Conservation (phyloP, 257 asterid genomes). For the Ballota nigra region DNA sequence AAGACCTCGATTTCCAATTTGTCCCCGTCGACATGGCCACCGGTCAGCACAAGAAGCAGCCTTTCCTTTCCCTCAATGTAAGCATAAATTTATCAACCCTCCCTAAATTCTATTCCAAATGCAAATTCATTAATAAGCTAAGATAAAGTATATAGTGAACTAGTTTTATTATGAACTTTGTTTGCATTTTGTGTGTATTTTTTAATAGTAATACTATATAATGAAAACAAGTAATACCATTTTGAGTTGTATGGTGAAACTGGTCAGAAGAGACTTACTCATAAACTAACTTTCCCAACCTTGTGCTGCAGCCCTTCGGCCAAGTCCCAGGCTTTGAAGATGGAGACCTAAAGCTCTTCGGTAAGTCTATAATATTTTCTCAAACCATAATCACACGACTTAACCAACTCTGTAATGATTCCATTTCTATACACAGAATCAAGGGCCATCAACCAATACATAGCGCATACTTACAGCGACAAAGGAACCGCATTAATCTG, state of each 20-base stretch:
- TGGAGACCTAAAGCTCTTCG: slow-evolving; percentile 47
- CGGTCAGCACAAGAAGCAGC: slow-evolving; percentile 42
- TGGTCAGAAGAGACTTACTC: no score
- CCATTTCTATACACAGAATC: slow-evolving; percentile 48
- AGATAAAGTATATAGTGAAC: no score
- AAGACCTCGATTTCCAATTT: slow-evolving; percentile 39
- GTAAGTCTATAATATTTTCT: slow-evolving; percentile 16
- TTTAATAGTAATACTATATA: no score
- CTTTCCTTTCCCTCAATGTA: slow-evolving; percentile 45
- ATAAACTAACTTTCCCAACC: neutral
- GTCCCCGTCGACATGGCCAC: slow-evolving; percentile 34
- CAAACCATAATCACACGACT: neutral
- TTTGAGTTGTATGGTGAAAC: no score
- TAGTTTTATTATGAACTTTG: no score
- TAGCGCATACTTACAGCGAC: slow-evolving; percentile 41
- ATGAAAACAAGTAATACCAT: no score
- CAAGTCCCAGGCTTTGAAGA: slow-evolving; percentile 50
- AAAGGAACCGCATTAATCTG: slow-evolving; percentile 40
- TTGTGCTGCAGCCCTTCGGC: slow-evolving; percentile 44
- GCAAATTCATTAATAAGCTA: no score
- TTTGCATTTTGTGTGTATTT: no score
- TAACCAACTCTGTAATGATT: neutral
- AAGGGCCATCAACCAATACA: slow-evolving; percentile 57
- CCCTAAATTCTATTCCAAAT: neutral
- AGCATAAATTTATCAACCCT: neutral